Conservation (phyloP, 345 rosid genomes). For the Zanthoxylum bungeanum region DNA sequence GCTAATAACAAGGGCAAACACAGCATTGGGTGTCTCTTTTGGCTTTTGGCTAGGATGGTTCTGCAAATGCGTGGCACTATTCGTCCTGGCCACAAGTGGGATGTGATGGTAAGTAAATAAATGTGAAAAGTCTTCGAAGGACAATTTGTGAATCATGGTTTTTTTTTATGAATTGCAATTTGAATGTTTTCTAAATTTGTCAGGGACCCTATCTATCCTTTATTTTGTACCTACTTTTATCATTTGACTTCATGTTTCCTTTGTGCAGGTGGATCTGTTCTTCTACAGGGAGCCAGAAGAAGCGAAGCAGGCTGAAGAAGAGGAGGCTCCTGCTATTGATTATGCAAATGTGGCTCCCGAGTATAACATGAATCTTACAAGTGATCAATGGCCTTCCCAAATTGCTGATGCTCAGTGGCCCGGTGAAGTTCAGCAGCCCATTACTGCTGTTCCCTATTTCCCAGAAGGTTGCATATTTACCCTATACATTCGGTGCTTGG, state of each 20-base stretch:
- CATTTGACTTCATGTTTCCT: background rate
- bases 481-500: background rate
- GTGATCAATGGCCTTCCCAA: constrained; percentile 56
- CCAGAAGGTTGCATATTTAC: constrained; percentile 23
- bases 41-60: constrained; percentile 97
- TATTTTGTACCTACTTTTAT: background rate
- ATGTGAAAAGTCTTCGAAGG: no score
- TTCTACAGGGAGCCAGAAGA: constrained; percentile 86
- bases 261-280: constrained; percentile 63
- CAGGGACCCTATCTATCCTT: no score
- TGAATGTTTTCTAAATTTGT: no score
- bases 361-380: constrained; percentile 19
- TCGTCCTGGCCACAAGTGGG: constrained; percentile 74
- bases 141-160: background rate
- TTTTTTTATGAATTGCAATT: no score
- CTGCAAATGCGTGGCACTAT: constrained; percentile 96
- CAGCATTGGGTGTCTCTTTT: constrained; percentile 90
- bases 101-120: constrained; percentile 67
- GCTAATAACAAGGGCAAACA: constrained; percentile 98
- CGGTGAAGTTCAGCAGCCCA: constrained; percentile 31
- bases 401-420: constrained; percentile 62
- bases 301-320: constrained; percentile 57
- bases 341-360: constrained; percentile 38
- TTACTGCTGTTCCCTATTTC: constrained; percentile 53
- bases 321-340: constrained; percentile 50